Evolutionary conservation across 1,284 basidiomycete species (phyloP).

Genomic region (Fomitopsis pinicola): DNA sequence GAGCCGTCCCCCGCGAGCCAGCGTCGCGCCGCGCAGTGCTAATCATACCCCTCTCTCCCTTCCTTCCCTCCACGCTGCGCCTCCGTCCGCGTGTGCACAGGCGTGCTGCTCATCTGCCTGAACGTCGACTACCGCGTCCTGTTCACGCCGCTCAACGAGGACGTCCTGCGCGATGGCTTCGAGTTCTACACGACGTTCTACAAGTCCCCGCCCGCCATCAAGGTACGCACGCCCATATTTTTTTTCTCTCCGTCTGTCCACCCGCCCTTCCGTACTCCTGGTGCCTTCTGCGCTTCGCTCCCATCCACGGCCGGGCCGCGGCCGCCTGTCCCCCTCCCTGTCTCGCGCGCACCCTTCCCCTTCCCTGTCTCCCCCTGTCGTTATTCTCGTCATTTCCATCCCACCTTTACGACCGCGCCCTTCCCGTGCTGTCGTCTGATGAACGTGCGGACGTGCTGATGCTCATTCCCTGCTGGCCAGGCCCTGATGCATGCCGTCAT

Average conservation of each 20-base stretch:
- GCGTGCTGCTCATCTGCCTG: slow-evolving; percentile 85
- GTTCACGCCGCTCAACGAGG: slow-evolving; percentile 59
- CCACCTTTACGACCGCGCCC: background rate
- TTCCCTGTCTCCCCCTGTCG: background rate
- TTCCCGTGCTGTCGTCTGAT: background rate
- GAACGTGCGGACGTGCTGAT: background rate
- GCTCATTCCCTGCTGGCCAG: slow-evolving; percentile 32
- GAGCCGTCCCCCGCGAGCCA: slow-evolving; percentile 6
- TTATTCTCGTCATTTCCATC: background rate
- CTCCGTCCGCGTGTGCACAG: slow-evolving; percentile 30
- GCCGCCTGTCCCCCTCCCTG: background rate
- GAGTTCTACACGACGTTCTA: slow-evolving; percentile 89
- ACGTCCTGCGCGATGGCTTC: slow-evolving; percentile 69
- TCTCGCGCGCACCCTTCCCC: background rate
- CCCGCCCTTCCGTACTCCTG: background rate
- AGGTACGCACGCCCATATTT: slow-evolving; percentile 43
- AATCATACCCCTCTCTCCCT: background rate
- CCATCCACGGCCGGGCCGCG: background rate
- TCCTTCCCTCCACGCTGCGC: background rate
- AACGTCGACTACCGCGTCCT: slow-evolving; percentile 83
- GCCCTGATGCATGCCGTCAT: slow-evolving; percentile 81
- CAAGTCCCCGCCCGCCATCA: slow-evolving; percentile 86
- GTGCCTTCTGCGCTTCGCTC: background rate
- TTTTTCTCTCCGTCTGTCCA: background rate
- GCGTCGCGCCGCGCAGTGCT: slow-evolving; percentile 2